phyloP scores from a whole-genome alignment of 208 protist species.

The Leishmania aethiopica region DNA sequence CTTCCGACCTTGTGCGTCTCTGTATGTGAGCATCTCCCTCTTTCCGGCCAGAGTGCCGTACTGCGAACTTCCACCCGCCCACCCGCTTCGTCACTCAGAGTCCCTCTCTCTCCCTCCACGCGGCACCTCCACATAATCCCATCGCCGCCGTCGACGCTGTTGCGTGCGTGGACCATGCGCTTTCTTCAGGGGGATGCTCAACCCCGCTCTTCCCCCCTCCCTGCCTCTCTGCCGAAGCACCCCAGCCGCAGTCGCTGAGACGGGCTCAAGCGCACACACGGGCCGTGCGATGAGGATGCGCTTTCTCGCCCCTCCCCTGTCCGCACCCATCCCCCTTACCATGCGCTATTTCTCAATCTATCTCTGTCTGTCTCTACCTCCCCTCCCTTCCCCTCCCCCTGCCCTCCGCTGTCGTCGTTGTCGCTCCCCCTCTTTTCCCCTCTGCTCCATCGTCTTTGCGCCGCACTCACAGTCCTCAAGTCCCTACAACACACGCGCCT shows the following conservation, averaged over 20 bases:
- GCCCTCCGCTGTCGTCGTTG: too few relatives aligned
- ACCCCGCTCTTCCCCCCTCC: neutral
- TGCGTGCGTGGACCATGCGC: neutral
- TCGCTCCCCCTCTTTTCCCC: neutral
- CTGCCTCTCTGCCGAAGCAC: neutral
- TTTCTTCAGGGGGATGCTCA: neutral
- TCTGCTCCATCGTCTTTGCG: neutral
- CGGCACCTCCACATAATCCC: neutral
- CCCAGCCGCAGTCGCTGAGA: neutral
- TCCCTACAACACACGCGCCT: slow-evolving; percentile 1
- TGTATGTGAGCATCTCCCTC: neutral
- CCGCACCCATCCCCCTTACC: too few relatives aligned
- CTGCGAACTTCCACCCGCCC: neutral
- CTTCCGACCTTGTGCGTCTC: neutral
- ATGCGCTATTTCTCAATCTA: neutral
- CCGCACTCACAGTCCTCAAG: neutral
- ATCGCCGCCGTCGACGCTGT: neutral
- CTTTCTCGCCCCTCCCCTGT: neutral
- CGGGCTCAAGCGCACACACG: neutral
- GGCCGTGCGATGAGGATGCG: neutral
- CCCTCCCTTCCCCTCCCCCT: neutral
- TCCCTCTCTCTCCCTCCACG: neutral
- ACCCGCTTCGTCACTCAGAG: neutral
- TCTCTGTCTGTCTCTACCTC: neutral
- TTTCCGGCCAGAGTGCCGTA: neutral